Conservation (phyloP, 1,284 basidiomycete genomes). For the Ceraceosorus bombacis region DNA sequence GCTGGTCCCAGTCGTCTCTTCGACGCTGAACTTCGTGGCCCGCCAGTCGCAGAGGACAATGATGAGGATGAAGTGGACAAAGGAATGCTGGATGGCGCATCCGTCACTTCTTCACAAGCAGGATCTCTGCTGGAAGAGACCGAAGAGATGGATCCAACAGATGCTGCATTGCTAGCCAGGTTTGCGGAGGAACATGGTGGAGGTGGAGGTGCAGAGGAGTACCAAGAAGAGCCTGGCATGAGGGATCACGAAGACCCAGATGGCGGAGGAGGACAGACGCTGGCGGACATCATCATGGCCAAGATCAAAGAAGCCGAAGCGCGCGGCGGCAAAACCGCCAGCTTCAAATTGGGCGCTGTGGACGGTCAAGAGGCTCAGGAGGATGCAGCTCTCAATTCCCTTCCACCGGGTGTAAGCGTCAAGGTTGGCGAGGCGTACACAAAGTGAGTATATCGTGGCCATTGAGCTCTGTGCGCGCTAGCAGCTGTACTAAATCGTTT, state of each 20-base stretch:
- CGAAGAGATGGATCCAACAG: constrained; percentile 42
- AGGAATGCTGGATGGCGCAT: too few relatives aligned
- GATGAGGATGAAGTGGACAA: constrained; percentile 11
- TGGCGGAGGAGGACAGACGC: constrained; percentile 41
- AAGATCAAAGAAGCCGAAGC: constrained; percentile 64
- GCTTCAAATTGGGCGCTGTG: background rate
- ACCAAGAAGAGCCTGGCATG: too few relatives aligned
- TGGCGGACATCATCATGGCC: constrained; percentile 91
- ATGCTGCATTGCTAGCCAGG: constrained; percentile 35
- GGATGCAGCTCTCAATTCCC: constrained; percentile 21
- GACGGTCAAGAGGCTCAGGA: background rate
- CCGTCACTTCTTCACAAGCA: too few relatives aligned
- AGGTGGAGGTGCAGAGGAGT: constrained; percentile 3
- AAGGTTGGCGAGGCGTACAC: constrained; percentile 90
- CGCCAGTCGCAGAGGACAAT: constrained; percentile 34
- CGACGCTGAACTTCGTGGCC: constrained; percentile 12
- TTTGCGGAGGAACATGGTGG: constrained; percentile 17
- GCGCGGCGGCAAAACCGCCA: constrained; percentile 13
- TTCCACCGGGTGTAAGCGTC: constrained; percentile 80
- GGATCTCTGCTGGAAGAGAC: constrained; percentile 19
- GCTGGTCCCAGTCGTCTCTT: too few relatives aligned
- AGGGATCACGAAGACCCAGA: too few relatives aligned
- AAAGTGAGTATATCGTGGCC: constrained; percentile 59
- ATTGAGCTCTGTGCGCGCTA: background rate
- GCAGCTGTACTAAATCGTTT: too few relatives aligned